Base-by-base conservation (phyloP, 2,329 filamentous ascomycete genomes). In the Shiraia bambusicola region DNA sequence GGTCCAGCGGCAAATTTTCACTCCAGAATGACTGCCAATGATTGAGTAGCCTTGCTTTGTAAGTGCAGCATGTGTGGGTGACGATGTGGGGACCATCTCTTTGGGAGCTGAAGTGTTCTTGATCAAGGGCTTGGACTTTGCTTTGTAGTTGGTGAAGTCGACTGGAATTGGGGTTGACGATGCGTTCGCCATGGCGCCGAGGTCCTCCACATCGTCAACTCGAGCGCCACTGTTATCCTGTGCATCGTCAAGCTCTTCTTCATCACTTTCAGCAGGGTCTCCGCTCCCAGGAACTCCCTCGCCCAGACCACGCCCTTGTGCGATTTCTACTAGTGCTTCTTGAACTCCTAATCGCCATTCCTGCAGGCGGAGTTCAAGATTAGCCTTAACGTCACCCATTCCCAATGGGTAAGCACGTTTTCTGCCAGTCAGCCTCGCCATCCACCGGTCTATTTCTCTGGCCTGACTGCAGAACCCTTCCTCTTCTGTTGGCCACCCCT, bases 1-100 rank as follows among this genome's bases (percentile, higher is more conserved):
- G 8, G 93, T 97, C 92, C 92, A 98, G 24, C 93, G 88, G 66
- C 92, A 98, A 59, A 96, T 95, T 71, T 97, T 97, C 53, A 97
- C 92, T 22, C 92, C 92, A 0, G 89, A 95, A 71, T 97, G 93
- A 0, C 88, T 92, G 38, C 93, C 93, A 27, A 98, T 87, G 44
- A 97, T 96, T 1, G 87, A 85, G 67, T 97, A 97, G 17, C 92
- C 92, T 75, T 98, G 92, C 67, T 97, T 98, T 1, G 92, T 97
- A 30, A 97, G 80, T 13, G 92, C 81, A 10, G 83, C 78, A 61
- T 95, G 90, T 0, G 93, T 97, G 0, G 93, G 92, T 1, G 92
- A 95, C 46, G 83, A 83, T 50, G 85, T 87, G 7, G 93, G 89
- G 1, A 97, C 93, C 93, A 98, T 98, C 63, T 95, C 88, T 67